phyloP scores from a whole-genome alignment of 1,284 basidiomycete genomes.

The Cystobasidium sp. region DNA sequence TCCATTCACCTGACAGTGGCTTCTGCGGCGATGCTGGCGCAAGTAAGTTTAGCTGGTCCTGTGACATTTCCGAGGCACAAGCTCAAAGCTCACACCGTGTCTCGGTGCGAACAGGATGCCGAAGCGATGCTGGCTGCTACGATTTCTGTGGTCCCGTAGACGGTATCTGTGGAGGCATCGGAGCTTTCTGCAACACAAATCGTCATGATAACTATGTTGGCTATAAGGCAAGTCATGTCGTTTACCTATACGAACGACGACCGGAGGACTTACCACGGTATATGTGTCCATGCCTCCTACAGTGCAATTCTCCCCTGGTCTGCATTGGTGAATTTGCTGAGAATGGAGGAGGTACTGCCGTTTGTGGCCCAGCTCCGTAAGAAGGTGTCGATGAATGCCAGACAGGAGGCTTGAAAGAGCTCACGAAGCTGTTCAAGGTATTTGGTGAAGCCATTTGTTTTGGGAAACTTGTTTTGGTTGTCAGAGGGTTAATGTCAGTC shows the following conservation, averaged over 20 bases:
- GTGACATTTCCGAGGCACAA: background rate
- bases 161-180: slow-evolving; percentile 17
- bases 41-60: background rate
- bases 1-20: background rate
- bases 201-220: slow-evolving; percentile 3
- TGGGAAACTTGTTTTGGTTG: no score
- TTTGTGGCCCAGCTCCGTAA: background rate
- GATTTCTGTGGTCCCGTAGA: slow-evolving; percentile 13
- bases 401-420: background rate
- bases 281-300: background rate
- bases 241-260: background rate
- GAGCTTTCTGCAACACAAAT: slow-evolving; percentile 10
- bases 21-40: slow-evolving; percentile 19
- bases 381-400: background rate
- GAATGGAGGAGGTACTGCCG: background rate
- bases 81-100: no score
- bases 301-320: slow-evolving; percentile 5
- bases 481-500: no score
- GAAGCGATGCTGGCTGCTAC: background rate
- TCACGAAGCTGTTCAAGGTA: background rate
- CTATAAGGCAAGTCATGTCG: slow-evolving; percentile 7
- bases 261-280: no score
- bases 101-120: background rate
- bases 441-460: background rate
- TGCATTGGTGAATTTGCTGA: background rate